Evolutionary conservation across 2,329 filamentous ascomycete species (phyloP).

Genomic region (Rutstroemia sp.): DNA sequence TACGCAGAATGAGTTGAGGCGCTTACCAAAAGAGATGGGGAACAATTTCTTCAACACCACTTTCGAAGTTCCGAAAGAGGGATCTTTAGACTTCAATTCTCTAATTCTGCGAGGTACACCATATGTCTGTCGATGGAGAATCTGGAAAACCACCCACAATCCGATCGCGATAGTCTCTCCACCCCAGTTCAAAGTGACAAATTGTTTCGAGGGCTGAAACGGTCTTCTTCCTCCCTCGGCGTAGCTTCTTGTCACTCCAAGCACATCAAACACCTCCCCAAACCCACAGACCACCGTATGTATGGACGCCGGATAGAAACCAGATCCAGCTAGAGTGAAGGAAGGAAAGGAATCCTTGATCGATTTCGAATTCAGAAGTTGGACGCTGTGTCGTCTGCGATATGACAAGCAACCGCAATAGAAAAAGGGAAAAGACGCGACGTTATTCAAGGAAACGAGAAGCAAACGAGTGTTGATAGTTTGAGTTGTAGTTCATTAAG

Average conservation of each 20-base stretch:
- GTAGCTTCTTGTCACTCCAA: neutral
- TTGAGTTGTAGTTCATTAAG: too few species aligned
- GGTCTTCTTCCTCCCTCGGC: neutral
- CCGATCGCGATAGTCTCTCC: neutral
- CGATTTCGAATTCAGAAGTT: neutral
- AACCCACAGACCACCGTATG: neutral
- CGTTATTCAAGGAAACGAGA: too few species aligned
- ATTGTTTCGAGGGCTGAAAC: slow-evolving; percentile 7
- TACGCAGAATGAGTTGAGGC: neutral
- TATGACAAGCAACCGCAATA: too few species aligned
- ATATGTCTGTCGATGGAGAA: neutral
- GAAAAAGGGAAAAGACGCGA: too few species aligned
- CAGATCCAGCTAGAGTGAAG: neutral
- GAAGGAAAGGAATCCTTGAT: neutral
- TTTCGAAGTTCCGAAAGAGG: neutral
- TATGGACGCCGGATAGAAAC: neutral
- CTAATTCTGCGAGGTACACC: neutral
- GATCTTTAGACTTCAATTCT: neutral
- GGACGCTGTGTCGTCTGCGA: too few species aligned
- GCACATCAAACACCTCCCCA: neutral
- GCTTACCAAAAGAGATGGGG: neutral
- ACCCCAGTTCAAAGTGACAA: neutral
- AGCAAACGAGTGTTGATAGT: too few species aligned
- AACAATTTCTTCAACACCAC: neutral
- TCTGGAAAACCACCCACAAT: slow-evolving; percentile 3